phyloP scores from a whole-genome alignment of 176 grass and related monocot species.

The Echinochloa phyllopogon region DNA sequence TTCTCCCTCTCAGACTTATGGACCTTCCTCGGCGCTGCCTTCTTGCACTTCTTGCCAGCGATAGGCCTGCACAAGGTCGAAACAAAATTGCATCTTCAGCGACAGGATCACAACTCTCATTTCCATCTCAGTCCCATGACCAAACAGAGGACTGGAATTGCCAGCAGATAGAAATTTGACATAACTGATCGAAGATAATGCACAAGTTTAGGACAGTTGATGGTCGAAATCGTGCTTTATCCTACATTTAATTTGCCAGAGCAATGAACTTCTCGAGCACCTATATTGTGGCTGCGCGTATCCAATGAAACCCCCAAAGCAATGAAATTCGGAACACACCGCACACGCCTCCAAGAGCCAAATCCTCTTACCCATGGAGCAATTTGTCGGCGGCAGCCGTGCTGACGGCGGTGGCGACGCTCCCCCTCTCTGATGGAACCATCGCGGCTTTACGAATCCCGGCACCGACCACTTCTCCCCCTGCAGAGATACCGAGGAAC shows the following conservation, averaged over 20 bases:
- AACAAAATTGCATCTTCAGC: neutral
- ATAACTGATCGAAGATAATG: neutral
- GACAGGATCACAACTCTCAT: neutral
- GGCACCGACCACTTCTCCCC: neutral
- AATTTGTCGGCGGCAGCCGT: constrained; percentile 34
- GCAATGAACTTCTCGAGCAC: neutral
- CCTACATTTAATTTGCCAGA: neutral
- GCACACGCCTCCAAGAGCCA: neutral
- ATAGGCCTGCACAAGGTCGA: constrained; percentile 45
- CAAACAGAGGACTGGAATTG: neutral
- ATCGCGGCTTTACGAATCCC: neutral
- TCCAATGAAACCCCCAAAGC: neutral
- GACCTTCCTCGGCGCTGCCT: constrained; percentile 59
- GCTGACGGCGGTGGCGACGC: constrained; percentile 38
- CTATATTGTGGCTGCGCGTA: no score
- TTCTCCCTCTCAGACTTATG: constrained; percentile 91
- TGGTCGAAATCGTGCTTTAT: neutral
- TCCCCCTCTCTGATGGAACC: constrained; percentile 33
- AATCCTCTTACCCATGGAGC: constrained; percentile 31
- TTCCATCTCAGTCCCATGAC: neutral
- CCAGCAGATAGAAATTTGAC: neutral
- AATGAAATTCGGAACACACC: neutral
- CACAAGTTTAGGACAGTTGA: neutral
- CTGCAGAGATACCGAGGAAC: constrained; percentile 25
- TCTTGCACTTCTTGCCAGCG: constrained; percentile 59